Percentiles rank a stretch among this genome's conserved stretches.
Evolutionary conservation across 2,329 filamentous ascomycete species (phyloP).

Genomic region (Cadophora malorum): DNA sequence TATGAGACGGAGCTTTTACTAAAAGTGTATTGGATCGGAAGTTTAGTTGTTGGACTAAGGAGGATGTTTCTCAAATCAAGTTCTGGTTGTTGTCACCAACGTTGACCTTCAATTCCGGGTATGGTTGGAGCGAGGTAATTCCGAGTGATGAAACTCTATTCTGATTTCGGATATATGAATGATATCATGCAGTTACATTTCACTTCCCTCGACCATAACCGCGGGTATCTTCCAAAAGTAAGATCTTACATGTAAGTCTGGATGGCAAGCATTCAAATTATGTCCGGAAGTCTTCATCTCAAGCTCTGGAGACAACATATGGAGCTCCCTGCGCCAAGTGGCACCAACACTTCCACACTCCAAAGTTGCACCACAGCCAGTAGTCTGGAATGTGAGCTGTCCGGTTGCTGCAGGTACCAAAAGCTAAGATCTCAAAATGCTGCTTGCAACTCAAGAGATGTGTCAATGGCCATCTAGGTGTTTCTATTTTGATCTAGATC

Average conservation of each 20-base stretch:
- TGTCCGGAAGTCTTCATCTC: not conserved
- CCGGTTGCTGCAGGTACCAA: slow-evolving; percentile 12
- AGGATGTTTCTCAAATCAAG: not conserved
- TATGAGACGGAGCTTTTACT: not conserved
- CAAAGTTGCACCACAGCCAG: not conserved
- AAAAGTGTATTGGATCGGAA: not conserved
- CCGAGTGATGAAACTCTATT: not conserved
- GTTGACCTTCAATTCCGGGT: not conserved
- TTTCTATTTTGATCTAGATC: not conserved
- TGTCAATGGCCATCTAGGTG: not conserved
- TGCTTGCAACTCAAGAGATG: slow-evolving; percentile 3
- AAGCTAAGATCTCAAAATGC: not conserved
- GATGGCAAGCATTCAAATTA: not conserved
- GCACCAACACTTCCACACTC: not conserved
- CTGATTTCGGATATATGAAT: not conserved
- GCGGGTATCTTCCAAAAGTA: not conserved
- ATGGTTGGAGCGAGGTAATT: not conserved
- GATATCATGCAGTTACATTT: not conserved
- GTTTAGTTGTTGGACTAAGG: not conserved
- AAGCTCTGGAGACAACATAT: not conserved
- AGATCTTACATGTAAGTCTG: not conserved
- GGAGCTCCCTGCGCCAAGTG: not conserved
- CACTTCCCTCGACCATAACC: not conserved
- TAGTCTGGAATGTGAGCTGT: not conserved
- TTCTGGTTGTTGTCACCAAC: not conserved